phyloP scores from a whole-genome alignment of 2,329 filamentous ascomycete species.

The Fonsecaea nubica region DNA sequence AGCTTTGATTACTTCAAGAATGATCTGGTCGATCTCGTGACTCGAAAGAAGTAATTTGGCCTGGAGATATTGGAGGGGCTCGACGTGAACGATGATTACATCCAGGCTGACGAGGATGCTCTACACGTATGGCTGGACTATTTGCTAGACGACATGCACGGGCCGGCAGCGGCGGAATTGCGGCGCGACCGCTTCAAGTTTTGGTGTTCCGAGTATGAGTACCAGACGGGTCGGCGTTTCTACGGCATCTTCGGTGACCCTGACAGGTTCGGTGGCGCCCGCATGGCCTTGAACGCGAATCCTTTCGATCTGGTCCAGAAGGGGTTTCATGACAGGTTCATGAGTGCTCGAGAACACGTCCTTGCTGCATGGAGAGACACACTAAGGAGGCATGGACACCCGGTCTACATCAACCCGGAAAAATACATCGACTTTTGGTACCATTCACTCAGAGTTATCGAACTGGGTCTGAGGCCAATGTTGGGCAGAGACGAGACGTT shows the following conservation, averaged over 20 bases:
- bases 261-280: neutral
- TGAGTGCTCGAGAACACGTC: conserved; percentile 22
- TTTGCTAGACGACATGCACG: conserved; percentile 16
- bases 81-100: conserved; percentile 10
- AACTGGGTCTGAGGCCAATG: neutral
- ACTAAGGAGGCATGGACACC: conserved; percentile 11
- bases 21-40: conserved; percentile 1
- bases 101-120: conserved; percentile 5
- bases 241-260: conserved; percentile 9
- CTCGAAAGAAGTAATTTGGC: conserved; percentile 5
- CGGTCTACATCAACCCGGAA: neutral
- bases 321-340: conserved; percentile 22
- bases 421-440: neutral
- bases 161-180: conserved; percentile 6
- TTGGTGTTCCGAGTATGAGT: conserved; percentile 22
- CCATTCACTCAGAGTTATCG: neutral
- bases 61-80: neutral
- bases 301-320: neutral
- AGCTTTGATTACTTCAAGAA: neutral
- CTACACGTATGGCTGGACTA: conserved; percentile 19
- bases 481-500: conserved; percentile 19
- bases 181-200: conserved; percentile 20
- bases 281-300: neutral
- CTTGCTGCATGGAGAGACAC: conserved; percentile 12
- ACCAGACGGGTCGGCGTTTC: conserved; percentile 12